These are phyloP conservation scores for Choiromyces venosus DNA, from an alignment of 495 filamentous ascomycete species.

Conservation along the genomic window DNA sequence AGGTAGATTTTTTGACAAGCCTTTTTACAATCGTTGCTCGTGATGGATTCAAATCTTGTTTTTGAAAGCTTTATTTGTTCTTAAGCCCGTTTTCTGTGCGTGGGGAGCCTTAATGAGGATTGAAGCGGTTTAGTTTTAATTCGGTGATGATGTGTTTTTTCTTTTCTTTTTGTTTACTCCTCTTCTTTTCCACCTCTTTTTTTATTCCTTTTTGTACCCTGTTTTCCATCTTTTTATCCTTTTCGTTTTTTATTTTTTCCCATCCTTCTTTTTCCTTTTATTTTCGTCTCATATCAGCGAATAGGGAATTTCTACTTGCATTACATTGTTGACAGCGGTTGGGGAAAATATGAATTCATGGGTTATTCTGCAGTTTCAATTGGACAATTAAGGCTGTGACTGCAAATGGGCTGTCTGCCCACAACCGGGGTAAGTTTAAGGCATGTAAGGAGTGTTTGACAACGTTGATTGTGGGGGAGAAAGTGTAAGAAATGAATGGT, in stretches of 20 bases:
- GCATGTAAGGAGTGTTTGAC: not conserved
- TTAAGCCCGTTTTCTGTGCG: not conserved
- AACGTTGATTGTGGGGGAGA: not conserved
- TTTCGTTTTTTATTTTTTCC: not conserved
- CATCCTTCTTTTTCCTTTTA: not conserved
- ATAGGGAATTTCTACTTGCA: not conserved
- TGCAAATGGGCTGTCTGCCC: not conserved
- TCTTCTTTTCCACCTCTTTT: not conserved
- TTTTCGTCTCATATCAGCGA: not conserved
- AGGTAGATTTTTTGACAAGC: conserved; percentile 13
- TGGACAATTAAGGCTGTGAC: not conserved
- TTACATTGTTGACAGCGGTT: not conserved
- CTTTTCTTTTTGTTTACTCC: not conserved
- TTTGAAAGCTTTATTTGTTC: not conserved
- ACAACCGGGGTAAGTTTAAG: conserved; percentile 1
- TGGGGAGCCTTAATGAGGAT: not conserved
- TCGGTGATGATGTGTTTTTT: not conserved
- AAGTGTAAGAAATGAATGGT: not conserved
- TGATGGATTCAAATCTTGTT: not conserved
- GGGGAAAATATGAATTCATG: not conserved
- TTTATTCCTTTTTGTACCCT: not conserved
- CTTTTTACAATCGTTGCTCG: not conserved
- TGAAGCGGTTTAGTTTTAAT: not conserved
- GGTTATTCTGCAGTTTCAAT: not conserved
- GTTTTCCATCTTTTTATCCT: not conserved